Base-by-base conservation (phyloP, 1,284 basidiomycete species). In the Puccinia horiana region DNA sequence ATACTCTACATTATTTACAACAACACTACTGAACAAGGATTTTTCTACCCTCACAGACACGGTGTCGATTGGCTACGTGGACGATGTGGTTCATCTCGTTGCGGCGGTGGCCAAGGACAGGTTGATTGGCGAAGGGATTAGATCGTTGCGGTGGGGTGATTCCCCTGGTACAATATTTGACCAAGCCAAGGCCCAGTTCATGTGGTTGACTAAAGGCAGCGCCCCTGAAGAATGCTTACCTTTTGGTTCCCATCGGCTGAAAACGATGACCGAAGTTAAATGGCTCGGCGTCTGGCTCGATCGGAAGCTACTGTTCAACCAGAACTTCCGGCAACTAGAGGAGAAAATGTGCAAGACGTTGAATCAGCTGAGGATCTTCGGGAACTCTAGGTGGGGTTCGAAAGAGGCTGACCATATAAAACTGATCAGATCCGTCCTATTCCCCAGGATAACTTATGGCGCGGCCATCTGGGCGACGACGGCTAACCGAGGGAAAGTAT, bases 1-100 rank as follows among this genome's bases (percentile, higher is more conserved):
- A 76, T 76, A 0, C 26, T 76, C 6, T 76, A 76, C 23, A 76
- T 76, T 4, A 23, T 76, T 0, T 76, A 44, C 23, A 76, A 76
- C 37, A 61, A 61, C 6, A 23, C 35, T 76, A 9, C 54, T 76
- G 20, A 61, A 26, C 29, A 58, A 32, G 11, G 1, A n/a, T 3
- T 44, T 61, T 16, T 42, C 2, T 26, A 0, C 20, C 9, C 2
- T 23, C 5, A 23, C 2, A 1, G 75, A 76, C 32, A 11, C 2
- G 23, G 35, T 76, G 23, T 76, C 75, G 23, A 1, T 76, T 44
- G 75, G 75, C 0, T 76, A 47, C 1, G 23, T 76, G 5, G 37
- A 76, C 5, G 23, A 76, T 35, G 61, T 61, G 26, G 52, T 65
- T 16, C 74, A 76, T 40, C n/a, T 76, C 3, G 58, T 63, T 20